These are phyloP conservation scores for Aspergillus unguis DNA, from an alignment of 2,329 filamentous ascomycete species.

Conservation along the genomic window DNA sequence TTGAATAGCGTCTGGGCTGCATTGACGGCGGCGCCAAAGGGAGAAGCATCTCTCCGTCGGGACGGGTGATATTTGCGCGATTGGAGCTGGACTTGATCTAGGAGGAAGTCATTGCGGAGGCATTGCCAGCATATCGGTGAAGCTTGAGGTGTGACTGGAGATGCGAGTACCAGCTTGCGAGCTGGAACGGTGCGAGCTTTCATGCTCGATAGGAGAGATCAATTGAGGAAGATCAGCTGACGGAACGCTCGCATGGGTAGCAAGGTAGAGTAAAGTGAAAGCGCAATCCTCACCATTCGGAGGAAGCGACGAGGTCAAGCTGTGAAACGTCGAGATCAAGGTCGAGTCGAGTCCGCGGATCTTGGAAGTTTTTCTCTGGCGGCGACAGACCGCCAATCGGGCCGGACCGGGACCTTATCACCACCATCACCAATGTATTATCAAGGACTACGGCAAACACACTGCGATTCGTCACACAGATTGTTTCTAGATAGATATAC, in stretches of 20 bases:
- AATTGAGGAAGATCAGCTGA: background rate
- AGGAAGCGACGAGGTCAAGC: background rate
- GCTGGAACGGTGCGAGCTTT: constrained; percentile 38
- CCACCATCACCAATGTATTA: background rate
- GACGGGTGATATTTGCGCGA: constrained; percentile 40
- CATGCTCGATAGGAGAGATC: constrained; percentile 27
- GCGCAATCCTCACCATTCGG: background rate
- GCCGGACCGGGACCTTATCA: constrained; percentile 19
- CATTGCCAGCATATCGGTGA: constrained; percentile 41
- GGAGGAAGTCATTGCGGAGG: constrained; percentile 35
- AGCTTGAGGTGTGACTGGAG: constrained; percentile 29
- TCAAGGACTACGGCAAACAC: too few relatives aligned
- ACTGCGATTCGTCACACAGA: too few relatives aligned
- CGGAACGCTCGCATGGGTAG: background rate
- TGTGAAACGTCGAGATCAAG: constrained; percentile 4
- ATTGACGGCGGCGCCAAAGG: constrained; percentile 46
- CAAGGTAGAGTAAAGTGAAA: background rate
- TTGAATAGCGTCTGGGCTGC: constrained; percentile 52
- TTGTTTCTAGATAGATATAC: background rate
- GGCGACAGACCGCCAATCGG: constrained; percentile 17
- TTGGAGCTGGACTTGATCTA: constrained; percentile 24
- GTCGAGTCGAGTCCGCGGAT: constrained; percentile 12
- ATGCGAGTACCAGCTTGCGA: constrained; percentile 34
- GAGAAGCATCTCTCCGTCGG: constrained; percentile 38
- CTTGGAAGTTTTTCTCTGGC: constrained; percentile 15